Evolutionary conservation across 148 eudicot species (phyloP).

Genomic region (Vaccinium darrowii): DNA sequence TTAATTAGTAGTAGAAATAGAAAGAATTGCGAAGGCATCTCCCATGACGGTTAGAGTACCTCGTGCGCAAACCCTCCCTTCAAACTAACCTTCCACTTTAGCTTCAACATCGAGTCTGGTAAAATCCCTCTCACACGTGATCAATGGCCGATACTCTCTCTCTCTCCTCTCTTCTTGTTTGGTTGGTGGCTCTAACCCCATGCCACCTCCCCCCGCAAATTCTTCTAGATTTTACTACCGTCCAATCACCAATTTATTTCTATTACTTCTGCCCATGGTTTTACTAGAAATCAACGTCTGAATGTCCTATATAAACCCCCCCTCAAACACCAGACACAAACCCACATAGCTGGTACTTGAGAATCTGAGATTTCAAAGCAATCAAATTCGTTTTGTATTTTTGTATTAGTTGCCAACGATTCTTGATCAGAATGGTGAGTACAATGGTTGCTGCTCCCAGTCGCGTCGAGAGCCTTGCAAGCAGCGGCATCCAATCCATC

Average conservation of each 20-base stretch:
- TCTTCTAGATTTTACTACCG: too few relatives aligned
- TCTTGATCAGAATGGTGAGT: conserved; percentile 23
- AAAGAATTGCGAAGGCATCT: neutral
- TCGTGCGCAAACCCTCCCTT: conserved; percentile 7
- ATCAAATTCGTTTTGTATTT: neutral
- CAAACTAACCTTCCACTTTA: neutral
- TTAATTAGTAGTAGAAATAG: too few relatives aligned
- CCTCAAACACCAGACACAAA: neutral
- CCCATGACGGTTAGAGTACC: neutral
- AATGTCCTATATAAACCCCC: neutral
- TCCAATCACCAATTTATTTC: too few relatives aligned
- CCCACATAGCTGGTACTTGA: too few relatives aligned
- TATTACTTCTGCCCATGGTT: too few relatives aligned
- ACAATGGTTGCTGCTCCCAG: conserved; percentile 18
- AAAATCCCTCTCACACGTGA: neutral
- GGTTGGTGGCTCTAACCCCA: neutral
- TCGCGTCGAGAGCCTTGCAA: conserved; percentile 69
- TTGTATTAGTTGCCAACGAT: neutral
- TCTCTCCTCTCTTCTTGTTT: neutral
- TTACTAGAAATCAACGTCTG: too few relatives aligned
- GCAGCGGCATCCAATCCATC: conserved; percentile 69
- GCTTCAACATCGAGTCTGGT: neutral
- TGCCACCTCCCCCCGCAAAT: too few relatives aligned
- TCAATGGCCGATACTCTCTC: neutral
- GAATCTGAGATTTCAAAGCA: neutral